Evolutionary conservation across 371 early-diverging fungal species (phyloP).

Genomic region (Mycotypha africana): DNA sequence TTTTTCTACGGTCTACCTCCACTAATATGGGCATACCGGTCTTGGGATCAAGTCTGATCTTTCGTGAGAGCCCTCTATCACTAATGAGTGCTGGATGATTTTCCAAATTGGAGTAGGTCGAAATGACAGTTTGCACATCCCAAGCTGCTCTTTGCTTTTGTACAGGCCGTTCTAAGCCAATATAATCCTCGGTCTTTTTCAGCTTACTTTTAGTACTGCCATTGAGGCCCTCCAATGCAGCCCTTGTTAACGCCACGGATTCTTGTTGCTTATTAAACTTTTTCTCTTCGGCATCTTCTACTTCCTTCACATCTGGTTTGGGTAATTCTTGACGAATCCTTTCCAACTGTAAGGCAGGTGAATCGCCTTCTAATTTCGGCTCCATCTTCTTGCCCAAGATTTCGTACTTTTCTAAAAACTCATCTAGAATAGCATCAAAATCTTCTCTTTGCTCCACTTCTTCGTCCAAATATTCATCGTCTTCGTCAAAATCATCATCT

Average conservation of each 20-base stretch:
- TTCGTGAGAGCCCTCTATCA: constrained; percentile 40
- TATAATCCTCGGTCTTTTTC: no score
- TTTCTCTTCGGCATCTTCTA: constrained; percentile 2
- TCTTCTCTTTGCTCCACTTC: constrained; percentile 49
- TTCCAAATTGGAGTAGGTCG: constrained; percentile 80
- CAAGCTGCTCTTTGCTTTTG: constrained; percentile 57
- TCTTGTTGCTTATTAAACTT: no score
- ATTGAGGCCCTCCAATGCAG: constrained; percentile 19
- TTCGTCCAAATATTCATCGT: constrained; percentile 32
- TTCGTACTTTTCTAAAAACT: constrained; percentile 84
- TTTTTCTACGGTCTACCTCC: constrained; percentile 37
- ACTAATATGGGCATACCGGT: constrained; percentile 62
- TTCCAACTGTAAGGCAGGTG: constrained; percentile 59
- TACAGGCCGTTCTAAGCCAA: constrained; percentile 28
- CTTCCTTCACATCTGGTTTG: constrained; percentile 21
- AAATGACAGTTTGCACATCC: constrained; percentile 79
- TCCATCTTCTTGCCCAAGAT: constrained; percentile 71
- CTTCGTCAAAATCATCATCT: constrained; percentile 64
- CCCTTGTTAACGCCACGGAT: constrained; percentile 24
- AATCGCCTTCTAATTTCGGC: constrained; percentile 60
- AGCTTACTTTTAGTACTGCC: not conserved
- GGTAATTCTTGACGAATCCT: constrained; percentile 55
- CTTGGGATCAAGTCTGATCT: constrained; percentile 55
- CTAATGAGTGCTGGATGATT: constrained; percentile 74
- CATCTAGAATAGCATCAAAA: constrained; percentile 77